Base-by-base conservation (phyloP, 1,139 yeast genomes). In the Candida buenavistaensis region DNA sequence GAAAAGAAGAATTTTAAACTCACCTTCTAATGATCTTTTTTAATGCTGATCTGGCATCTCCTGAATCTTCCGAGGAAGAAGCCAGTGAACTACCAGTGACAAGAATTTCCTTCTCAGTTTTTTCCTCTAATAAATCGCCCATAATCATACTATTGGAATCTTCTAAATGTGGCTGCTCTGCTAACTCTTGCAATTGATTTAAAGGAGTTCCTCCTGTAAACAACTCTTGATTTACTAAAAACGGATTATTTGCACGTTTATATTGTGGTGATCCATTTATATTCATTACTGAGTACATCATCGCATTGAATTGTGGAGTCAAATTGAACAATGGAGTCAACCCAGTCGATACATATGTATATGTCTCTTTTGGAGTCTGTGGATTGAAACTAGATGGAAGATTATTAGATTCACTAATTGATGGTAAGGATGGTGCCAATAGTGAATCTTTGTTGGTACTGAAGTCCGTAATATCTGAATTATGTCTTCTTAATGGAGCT, bases 281-380 rank as follows among this genome's bases (percentile, higher is more conserved):
- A 40, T 47, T 59, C 59, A 64, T 58, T 53, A 65, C 58, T 19
- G 68, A 58, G 46, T 64, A 59, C 72, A 68, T 67, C 55, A 67
- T 54, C 11, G 68, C 56, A 45, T 65, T 68, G 52, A 68, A 64
- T 40, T 64, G 72, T 3, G 75, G 74, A 10, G 74, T 68, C 41
- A 67, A 58, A 45, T 64, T 67, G 45, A 58, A 61, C 9, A 55
- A 48, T 4, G 72, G 72, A 3, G 72, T 66, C 26, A 63, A 51
- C 2, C 71, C 70, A 9, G 59, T 58, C 14, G 44, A 36, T 13
- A 59, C 46, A 33, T 55, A 52, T 27, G 54, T 41, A 36, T 55
- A 62, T 10, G 34, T 21, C 13, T 65, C 70, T 37, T 58, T 64
- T 5, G 73, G 72, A 7, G 73, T 67, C 39, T 60, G 68, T 2